These are phyloP conservation scores for Pleurotus giganteus DNA, from an alignment of 768 basidiomycete genomes.

Conservation along the genomic window DNA sequence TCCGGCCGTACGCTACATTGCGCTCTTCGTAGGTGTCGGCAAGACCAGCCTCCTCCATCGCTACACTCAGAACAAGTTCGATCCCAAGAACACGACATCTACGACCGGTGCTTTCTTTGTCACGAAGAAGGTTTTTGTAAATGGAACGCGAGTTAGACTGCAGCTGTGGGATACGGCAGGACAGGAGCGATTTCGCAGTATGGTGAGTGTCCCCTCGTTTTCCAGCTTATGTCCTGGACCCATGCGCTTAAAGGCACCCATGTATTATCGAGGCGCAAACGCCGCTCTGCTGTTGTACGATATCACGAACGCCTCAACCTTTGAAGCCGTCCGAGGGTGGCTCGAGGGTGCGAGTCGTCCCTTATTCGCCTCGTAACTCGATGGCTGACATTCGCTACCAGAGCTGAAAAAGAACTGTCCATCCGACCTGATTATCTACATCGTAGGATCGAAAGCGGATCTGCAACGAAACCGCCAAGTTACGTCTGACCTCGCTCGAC, in stretches of 20 bases:
- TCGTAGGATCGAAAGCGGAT: slow-evolving; percentile 93
- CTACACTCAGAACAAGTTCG: slow-evolving; percentile 89
- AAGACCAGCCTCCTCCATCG: slow-evolving; percentile 90
- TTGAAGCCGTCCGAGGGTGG: slow-evolving; percentile 92
- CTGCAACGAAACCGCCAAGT: slow-evolving; percentile 70
- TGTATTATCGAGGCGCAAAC: slow-evolving; percentile 95
- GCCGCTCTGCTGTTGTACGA: slow-evolving; percentile 94
- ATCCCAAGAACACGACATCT: slow-evolving; percentile 83
- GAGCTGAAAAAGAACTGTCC: slow-evolving; percentile 90
- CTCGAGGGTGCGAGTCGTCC: slow-evolving; percentile 61
- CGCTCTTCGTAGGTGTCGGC: slow-evolving; percentile 64
- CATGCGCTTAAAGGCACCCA: slow-evolving; percentile 67
- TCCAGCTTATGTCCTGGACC: slow-evolving; percentile 11
- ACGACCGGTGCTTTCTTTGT: slow-evolving; percentile 94
- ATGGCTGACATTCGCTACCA: slow-evolving; percentile 29
- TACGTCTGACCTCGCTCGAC: slow-evolving; percentile 78
- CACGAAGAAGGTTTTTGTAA: slow-evolving; percentile 85
- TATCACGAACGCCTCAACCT: slow-evolving; percentile 85
- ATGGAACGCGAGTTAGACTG: slow-evolving; percentile 81
- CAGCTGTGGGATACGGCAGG: slow-evolving; percentile 95
- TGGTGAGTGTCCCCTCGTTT: slow-evolving; percentile 53
- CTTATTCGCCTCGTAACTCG: slow-evolving; percentile 15
- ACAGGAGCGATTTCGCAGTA: slow-evolving; percentile 89
- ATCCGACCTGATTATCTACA: slow-evolving; percentile 88
- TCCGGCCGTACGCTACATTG: neutral